Evolutionary conservation across 352 stramenopile genomes (phyloP), one percentile per base, ranked within the genome.

Genomic region (Labyrinthula sp.): DNA sequence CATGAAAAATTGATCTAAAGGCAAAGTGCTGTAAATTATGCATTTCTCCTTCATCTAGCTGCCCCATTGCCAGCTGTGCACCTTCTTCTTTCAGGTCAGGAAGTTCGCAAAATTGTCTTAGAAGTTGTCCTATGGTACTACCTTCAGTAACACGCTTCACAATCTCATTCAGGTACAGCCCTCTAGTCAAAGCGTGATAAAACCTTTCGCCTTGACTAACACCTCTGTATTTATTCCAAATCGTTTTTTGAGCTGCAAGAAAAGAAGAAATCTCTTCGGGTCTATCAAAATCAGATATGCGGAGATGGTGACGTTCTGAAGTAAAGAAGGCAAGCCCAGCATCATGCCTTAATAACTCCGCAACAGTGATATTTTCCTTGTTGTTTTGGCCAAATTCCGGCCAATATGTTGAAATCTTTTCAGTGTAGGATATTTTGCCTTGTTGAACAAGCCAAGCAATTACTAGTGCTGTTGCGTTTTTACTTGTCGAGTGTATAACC

Each of bases 291-390:
- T 18, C 2, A 3, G 29, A 10, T 9, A 41, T n/a, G 7, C 9
- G 7, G 5, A 21, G 10, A 24, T n/a, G 40, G 20, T 28, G 4
- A 1, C 2, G n/a, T 0, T 17, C 29, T 12, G 1, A n/a, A 14
- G 40, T 5, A 24, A 35, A 38, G 40, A 39, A 47, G 0, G 40
- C 26, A 10, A 47, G 29, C 4, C 40, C 40, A 14, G 24, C 26
- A 7, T 47, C 40, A 17, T 47, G 40, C 6, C 40, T 15, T 30
- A 47, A 14, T 9, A 47, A 28, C 15, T 47, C 40, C 8, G 40
- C 40, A 3, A 47, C 40, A 9, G 40, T 47, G 40, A 47, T 47
- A 30, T 45, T 15, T 6, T 40, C 40, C 40, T 47, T 47, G 10
- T 30, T 30, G 20, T 40, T n/a, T 17, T 47, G 40, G 28, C 28